Conservation (phyloP, 2,329 filamentous ascomycete species). For the Keithomyces neogunnii region DNA sequence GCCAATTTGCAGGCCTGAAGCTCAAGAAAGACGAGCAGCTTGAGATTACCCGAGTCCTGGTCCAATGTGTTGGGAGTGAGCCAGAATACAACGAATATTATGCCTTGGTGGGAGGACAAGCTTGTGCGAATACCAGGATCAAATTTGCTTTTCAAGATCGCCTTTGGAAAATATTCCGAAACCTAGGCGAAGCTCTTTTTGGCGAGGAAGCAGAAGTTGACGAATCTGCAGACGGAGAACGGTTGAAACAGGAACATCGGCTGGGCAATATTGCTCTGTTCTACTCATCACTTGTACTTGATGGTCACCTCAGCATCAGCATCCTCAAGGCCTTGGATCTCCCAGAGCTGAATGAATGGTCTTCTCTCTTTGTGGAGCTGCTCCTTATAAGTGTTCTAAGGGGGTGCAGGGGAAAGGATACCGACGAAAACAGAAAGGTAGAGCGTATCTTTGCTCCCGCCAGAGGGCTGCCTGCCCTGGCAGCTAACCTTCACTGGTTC, state of each 20-base stretch:
- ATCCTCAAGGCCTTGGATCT: conserved; percentile 67
- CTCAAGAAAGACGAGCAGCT: conserved; percentile 79
- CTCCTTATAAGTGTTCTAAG: conserved; percentile 70
- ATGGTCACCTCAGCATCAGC: conserved; percentile 35
- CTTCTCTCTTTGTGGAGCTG: conserved; percentile 70
- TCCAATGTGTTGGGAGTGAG: conserved; percentile 81
- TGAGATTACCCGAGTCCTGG: conserved; percentile 78
- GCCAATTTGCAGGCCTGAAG: conserved; percentile 70
- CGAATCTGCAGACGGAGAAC: conserved; percentile 37
- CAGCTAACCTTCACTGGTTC: conserved; percentile 71
- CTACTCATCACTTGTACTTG: conserved; percentile 42
- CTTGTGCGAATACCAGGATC: conserved; percentile 68
- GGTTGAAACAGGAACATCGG: conserved; percentile 38
- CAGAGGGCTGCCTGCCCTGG: conserved; percentile 57
- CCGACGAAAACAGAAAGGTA: conserved; percentile 48
- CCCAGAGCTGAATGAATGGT: conserved; percentile 66
- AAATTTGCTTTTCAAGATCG: conserved; percentile 81
- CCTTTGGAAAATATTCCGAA: conserved; percentile 77
- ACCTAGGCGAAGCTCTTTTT: conserved; percentile 73
- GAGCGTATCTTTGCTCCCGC: conserved; percentile 58
- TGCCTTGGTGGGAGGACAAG: conserved; percentile 68
- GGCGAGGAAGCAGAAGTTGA: conserved; percentile 54
- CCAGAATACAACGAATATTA: conserved; percentile 89
- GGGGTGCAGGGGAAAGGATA: conserved; percentile 41
- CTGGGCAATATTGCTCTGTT: conserved; percentile 46